These are phyloP conservation scores for Fonsecaea multimorphosa DNA, from an alignment of 2,329 filamentous ascomycete species.

Conservation along the genomic window DNA sequence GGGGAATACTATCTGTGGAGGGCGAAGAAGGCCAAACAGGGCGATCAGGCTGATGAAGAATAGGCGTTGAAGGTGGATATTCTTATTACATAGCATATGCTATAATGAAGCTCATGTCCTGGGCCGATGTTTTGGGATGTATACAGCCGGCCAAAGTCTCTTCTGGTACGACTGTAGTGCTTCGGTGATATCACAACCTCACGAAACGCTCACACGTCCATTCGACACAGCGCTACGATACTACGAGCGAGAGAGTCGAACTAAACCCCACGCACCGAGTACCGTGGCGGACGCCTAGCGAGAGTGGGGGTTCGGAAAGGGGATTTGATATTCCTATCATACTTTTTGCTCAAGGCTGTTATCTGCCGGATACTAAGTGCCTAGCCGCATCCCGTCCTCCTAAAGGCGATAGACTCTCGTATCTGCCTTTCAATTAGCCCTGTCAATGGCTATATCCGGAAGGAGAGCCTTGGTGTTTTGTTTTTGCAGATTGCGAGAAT, in stretches of 20 bases:
- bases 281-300: too few relatives aligned
- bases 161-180: too few relatives aligned
- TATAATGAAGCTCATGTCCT: too few relatives aligned
- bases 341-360: background rate
- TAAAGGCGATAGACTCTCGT: background rate
- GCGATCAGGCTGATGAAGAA: background rate
- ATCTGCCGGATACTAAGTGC: background rate
- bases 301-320: too few relatives aligned
- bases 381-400: background rate
- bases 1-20: conserved; percentile 43
- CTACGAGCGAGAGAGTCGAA: too few relatives aligned
- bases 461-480: background rate
- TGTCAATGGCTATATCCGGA: background rate
- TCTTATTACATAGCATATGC: too few relatives aligned
- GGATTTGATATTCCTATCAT: background rate
- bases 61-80: background rate
- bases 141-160: too few relatives aligned
- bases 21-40: conserved; percentile 21
- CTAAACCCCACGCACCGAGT: too few relatives aligned
- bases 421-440: background rate
- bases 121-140: too few relatives aligned
- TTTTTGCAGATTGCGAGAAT: background rate
- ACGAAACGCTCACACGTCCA: too few relatives aligned
- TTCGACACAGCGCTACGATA: too few relatives aligned
- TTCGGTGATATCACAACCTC: too few relatives aligned